Evolutionary conservation across 2,329 filamentous ascomycete genomes (phyloP), one percentile per base, ranked within the genome.

Genomic region (Pseudopyrenochaeta lycopersici): DNA sequence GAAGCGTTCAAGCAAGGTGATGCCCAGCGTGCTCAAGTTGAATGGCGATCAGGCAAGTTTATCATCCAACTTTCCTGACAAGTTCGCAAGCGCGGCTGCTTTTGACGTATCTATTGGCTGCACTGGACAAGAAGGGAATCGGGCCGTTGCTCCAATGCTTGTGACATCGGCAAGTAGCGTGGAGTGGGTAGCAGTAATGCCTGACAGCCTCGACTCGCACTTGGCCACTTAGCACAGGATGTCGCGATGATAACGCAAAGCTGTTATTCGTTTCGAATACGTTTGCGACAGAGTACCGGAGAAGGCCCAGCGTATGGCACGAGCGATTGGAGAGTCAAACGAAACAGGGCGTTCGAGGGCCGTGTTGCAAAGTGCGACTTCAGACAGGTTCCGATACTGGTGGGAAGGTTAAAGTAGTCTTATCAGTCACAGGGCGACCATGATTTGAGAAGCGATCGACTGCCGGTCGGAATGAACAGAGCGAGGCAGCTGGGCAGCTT

Each of bases 161-260:
- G 45, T 18, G 35, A 29, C 36, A 31, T 23, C 38, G 12, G 21
- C 27, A 45, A 43, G 29, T 46, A 33, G 48, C 48, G 32, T 43
- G 18, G 20, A 43, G 14, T 20, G 18, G 15, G 15, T 18, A 15
- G 20, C 29, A 31, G 29, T n/a, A 38, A 10, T 21, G n/a, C 15
- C 17, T 23, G n/a, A 20, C 33, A 36, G 35, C 7, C 10, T 27
- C 32, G 27, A 33, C 17, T 39, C 14, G 11, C n/a, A n/a, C 4
- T 39, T 23, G 36, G 36, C 36, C 35, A 20, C 36, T 10, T 27
- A 9, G 23, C 11, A 12, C 3, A 7, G 20, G 21, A 23, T 39
- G 36, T 39, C 36, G 36, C 36, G 20, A 39, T 39, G 20, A 39
- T 23, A 21, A n/a, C 18, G 36, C 20, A 39, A 39, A 9, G 36